Percentiles rank a stretch among this genome's conserved stretches.
Conservation (phyloP, 257 asterid genomes). For the Solanum piurae region DNA sequence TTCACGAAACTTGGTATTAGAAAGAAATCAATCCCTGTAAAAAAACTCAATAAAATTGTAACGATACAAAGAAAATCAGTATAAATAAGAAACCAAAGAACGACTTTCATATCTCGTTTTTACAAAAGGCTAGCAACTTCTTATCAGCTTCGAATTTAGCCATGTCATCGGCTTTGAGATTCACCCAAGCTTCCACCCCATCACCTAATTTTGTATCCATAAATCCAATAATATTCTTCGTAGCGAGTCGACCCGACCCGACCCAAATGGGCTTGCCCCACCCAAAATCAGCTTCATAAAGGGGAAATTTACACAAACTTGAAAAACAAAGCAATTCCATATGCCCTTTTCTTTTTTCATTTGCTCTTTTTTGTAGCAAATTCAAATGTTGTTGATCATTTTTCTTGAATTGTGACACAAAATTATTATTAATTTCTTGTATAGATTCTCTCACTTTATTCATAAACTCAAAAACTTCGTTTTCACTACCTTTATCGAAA, state of each 20-base stretch:
- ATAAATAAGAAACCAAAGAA: not conserved
- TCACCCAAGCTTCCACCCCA: slow-evolving; percentile 37
- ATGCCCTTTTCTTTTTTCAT: not conserved
- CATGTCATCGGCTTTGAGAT: slow-evolving; percentile 27
- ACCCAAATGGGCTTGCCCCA: not conserved
- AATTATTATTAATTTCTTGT: not conserved
- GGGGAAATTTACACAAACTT: not conserved
- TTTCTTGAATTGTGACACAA: not conserved
- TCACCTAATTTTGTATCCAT: slow-evolving; percentile 17
- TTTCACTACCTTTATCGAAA: not conserved
- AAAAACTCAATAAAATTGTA: not conserved
- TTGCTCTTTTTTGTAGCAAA: not conserved
- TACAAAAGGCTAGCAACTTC: slow-evolving; percentile 5
- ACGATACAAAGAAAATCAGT: not conserved
- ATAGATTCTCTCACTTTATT: not conserved
- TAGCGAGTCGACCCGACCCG: not conserved
- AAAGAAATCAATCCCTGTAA: not conserved
- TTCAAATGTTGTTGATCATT: not conserved
- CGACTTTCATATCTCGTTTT: not conserved
- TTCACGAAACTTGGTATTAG: too few species aligned
- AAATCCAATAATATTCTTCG: not conserved
- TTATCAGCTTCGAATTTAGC: slow-evolving; percentile 25
- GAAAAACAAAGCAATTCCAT: not conserved
- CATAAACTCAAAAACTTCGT: not conserved
- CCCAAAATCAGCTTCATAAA: not conserved